A percentile compares a stretch with the other conserved stretches of the same genome.
Evolutionary conservation across 192 early-diverging fungal species (phyloP).

Genomic region (Spizellomyces punctatus): DNA sequence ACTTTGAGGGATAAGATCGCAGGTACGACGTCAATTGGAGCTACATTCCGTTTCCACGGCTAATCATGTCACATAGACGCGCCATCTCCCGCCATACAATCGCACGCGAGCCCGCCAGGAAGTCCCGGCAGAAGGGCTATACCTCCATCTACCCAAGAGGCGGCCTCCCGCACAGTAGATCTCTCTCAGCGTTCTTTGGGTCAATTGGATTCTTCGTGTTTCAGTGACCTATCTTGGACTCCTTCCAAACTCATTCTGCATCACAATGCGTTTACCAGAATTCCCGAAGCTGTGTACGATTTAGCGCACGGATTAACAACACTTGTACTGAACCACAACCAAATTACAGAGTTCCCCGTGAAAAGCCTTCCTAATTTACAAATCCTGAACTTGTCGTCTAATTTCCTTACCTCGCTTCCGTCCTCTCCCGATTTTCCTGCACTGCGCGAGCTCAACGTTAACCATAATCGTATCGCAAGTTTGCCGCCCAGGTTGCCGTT

Average conservation of each 20-base stretch:
- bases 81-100: neutral
- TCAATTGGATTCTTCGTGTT: slow-evolving; percentile 2
- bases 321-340: slow-evolving; percentile 9
- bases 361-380: neutral
- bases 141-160: slow-evolving; percentile 12
- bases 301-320: slow-evolving; percentile 3
- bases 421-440: slow-evolving; percentile 14
- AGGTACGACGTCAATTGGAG: neutral
- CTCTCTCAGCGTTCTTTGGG: slow-evolving; percentile 14
- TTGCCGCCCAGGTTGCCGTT: slow-evolving; percentile 7
- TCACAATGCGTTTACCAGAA: slow-evolving; percentile 19
- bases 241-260: slow-evolving; percentile 20
- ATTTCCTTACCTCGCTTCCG: neutral
- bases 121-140: neutral
- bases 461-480: slow-evolving; percentile 34
- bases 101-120: neutral
- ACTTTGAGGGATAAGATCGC: slow-evolving; percentile 35
- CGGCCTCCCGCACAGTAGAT: slow-evolving; percentile 23
- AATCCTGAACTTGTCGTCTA: slow-evolving; percentile 13
- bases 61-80: neutral
- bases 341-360: neutral
- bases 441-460: slow-evolving; percentile 40
- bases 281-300: slow-evolving; percentile 1
- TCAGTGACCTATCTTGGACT: slow-evolving; percentile 1
- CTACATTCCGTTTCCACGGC: too few species aligned